phyloP scores from a whole-genome alignment of 2,329 filamentous ascomycete species.

The Blumeria graminis region DNA sequence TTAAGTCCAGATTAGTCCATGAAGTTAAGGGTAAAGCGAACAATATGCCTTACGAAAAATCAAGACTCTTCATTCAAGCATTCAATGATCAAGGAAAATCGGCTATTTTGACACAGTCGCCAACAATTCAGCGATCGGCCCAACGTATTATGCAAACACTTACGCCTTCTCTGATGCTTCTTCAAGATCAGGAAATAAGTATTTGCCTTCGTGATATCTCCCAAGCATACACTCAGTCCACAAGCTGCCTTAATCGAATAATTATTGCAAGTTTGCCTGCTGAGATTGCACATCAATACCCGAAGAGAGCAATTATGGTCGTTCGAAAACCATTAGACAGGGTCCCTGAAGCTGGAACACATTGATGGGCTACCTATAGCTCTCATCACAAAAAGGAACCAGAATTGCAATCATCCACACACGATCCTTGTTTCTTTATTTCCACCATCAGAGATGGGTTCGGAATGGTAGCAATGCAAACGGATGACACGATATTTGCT shows the following conservation, averaged over 20 bases:
- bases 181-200: background rate
- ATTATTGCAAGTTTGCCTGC: background rate
- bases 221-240: background rate
- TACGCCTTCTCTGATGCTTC: background rate
- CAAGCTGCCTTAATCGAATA: background rate
- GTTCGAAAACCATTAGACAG: background rate
- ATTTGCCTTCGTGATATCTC: background rate
- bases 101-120: constrained; percentile 2
- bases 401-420: background rate
- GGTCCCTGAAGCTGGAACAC: background rate
- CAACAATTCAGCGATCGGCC: constrained; percentile 2
- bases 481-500: background rate
- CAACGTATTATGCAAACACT: constrained; percentile 1
- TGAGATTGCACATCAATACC: background rate
- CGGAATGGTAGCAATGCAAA: background rate
- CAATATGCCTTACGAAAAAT: background rate
- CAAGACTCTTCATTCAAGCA: background rate
- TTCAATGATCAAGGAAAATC: constrained; percentile 1
- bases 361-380: background rate
- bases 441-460: constrained; percentile 1
- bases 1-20: background rate
- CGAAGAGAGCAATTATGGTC: background rate
- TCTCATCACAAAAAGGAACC: constrained; percentile 1
- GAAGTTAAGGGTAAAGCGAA: background rate
- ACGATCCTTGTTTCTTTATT: background rate